Conservation (phyloP, 1,284 basidiomycete genomes). For the Spongiforma sp. region DNA sequence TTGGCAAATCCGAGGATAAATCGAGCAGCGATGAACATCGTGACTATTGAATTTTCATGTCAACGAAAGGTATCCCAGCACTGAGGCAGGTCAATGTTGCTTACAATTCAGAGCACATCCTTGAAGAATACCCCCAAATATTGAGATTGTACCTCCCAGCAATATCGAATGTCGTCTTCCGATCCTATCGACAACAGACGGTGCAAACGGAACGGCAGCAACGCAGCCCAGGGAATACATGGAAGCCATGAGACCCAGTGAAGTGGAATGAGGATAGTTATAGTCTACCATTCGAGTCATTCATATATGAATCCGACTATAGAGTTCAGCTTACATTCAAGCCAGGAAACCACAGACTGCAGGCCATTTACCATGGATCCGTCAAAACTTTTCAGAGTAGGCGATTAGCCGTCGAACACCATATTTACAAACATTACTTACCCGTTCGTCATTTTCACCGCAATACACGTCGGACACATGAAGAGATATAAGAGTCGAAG, state of each 20-base stretch:
- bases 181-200: constrained; percentile 16
- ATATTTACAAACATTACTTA: constrained; percentile 38
- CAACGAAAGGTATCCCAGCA: too few relatives aligned
- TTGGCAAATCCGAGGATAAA: constrained; percentile 24
- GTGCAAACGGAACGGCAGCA: constrained; percentile 16
- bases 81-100: too few relatives aligned
- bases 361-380: constrained; percentile 22
- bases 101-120: constrained; percentile 22
- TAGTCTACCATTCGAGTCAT: constrained; percentile 17
- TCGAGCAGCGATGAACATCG: constrained; percentile 26
- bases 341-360: constrained; percentile 26
- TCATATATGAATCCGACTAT: neutral
- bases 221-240: constrained; percentile 25
- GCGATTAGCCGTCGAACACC: neutral
- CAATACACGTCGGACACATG: constrained; percentile 62
- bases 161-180: constrained; percentile 28
- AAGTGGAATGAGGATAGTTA: constrained; percentile 25
- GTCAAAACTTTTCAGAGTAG: constrained; percentile 23
- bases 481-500: constrained; percentile 42
- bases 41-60: constrained; percentile 9
- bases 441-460: constrained; percentile 68
- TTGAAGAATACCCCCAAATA: constrained; percentile 21
- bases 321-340: constrained; percentile 21
- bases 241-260: constrained; percentile 21
- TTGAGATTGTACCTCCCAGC: constrained; percentile 15